Evolutionary conservation across 2,329 filamentous ascomycete species (phyloP).

Genomic region (Domatiomyces catenatus): DNA sequence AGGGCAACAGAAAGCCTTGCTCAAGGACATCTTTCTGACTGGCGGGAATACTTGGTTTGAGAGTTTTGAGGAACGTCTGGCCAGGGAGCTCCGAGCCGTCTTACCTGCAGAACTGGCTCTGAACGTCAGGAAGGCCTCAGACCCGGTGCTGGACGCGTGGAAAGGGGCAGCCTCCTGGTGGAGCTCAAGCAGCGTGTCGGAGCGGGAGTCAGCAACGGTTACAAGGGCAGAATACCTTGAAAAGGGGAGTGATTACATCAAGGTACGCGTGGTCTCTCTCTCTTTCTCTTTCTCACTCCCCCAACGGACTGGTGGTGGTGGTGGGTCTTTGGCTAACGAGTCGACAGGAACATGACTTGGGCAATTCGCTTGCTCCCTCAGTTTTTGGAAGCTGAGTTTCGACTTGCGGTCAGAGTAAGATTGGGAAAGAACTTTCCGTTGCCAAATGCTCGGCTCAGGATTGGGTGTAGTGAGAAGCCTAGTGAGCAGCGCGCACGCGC

Average conservation of each 20-base stretch:
- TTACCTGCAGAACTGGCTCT: slow-evolving; percentile 55
- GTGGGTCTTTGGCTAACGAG: slow-evolving; percentile 2
- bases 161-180: slow-evolving; percentile 82
- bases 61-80: slow-evolving; percentile 71
- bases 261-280: slow-evolving; percentile 35
- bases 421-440: background rate
- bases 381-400: slow-evolving; percentile 6
- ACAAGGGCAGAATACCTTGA: slow-evolving; percentile 73
- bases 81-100: slow-evolving; percentile 54
- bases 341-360: slow-evolving; percentile 14
- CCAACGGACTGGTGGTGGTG: no score
- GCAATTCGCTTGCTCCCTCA: slow-evolving; percentile 10
- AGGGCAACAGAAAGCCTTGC: slow-evolving; percentile 48
- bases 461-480: no score
- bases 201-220: slow-evolving; percentile 51
- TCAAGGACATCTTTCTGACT: slow-evolving; percentile 81
- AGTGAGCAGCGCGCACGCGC: no score
- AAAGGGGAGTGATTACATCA: slow-evolving; percentile 87
- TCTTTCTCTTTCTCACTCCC: no score
- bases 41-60: slow-evolving; percentile 82
- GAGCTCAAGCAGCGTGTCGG: slow-evolving; percentile 33
- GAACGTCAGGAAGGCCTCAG: slow-evolving; percentile 54
- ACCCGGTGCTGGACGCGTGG: slow-evolving; percentile 81
- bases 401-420: no score
- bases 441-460: background rate